Percentiles rank a stretch among this genome's conserved stretches.
Conservation (phyloP, 768 basidiomycete species). For the Dacryopinax spathularia region DNA sequence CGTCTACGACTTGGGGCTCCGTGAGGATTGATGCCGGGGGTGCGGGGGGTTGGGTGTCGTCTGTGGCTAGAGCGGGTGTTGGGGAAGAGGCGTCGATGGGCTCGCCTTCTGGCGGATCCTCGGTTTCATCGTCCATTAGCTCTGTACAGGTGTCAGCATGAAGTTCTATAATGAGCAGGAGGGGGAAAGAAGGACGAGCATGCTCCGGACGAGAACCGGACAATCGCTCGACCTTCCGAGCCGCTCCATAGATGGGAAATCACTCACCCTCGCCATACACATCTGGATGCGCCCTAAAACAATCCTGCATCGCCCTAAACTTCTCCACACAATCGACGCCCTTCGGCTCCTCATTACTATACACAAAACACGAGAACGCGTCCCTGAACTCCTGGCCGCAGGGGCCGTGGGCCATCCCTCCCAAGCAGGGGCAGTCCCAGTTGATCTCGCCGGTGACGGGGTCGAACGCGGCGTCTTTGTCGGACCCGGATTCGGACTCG, state of each 20-base stretch:
- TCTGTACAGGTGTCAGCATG: background rate
- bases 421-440: constrained; percentile 98
- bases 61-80: background rate
- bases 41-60: background rate
- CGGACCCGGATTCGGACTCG: too few relatives aligned
- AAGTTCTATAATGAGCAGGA: background rate
- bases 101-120: constrained; percentile 4
- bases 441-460: constrained; percentile 98
- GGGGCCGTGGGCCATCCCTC: constrained; percentile 96
- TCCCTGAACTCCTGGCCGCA: constrained; percentile 87
- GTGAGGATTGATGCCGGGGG: constrained; percentile 3
- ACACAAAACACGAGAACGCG: constrained; percentile 94
- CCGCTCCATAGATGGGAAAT: background rate
- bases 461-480: constrained; percentile 55
- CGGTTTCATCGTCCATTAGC: constrained; percentile 10
- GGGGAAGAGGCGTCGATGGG: constrained; percentile 5
- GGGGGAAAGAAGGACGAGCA: background rate
- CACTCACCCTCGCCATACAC: constrained; percentile 86
- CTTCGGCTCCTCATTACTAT: constrained; percentile 88
- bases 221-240: background rate
- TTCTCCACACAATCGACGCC: constrained; percentile 96
- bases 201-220: background rate
- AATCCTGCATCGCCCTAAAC: constrained; percentile 94
- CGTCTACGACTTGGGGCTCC: constrained; percentile 2
- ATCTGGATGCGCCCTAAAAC: constrained; percentile 91